These are phyloP conservation scores for Globisporangium viniferum DNA, from an alignment of 352 stramenopile genomes.

Conservation along the genomic window DNA sequence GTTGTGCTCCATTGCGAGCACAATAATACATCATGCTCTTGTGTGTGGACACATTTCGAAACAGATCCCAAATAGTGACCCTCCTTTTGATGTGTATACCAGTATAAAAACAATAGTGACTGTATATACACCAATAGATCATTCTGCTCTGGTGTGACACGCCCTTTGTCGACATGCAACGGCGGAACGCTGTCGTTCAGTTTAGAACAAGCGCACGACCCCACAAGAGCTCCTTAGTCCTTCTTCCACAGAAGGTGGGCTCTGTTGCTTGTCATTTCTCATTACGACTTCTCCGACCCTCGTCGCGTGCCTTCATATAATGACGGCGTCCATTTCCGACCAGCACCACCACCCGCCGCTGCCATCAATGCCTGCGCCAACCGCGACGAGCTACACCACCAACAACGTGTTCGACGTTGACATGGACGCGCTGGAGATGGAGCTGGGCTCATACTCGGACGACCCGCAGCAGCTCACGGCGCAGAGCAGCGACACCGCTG, in stretches of 20 bases:
- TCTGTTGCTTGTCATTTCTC: not conserved
- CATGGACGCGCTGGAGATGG: slow-evolving; percentile 12
- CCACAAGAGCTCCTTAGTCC: not conserved
- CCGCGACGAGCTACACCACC: not conserved
- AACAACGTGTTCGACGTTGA: not conserved
- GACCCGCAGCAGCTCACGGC: slow-evolving; percentile 10
- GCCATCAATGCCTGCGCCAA: not conserved
- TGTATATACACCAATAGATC: no score
- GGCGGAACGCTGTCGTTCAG: slow-evolving; percentile 13
- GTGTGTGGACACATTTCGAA: no score
- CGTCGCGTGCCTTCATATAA: not conserved
- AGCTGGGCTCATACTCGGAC: slow-evolving; percentile 1
- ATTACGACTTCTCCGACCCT: not conserved
- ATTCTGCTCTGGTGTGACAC: no score
- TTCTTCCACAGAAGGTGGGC: not conserved
- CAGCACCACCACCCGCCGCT: not conserved
- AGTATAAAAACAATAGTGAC: no score
- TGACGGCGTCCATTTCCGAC: slow-evolving; percentile 5
- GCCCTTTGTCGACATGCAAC: slow-evolving; percentile 3
- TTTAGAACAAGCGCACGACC: slow-evolving; percentile 3
- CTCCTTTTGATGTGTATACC: no score
- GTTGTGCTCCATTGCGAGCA: no score
- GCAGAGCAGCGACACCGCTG: slow-evolving; percentile 15
- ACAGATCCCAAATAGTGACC: no score
- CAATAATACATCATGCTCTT: no score